Conservation (phyloP, 495 filamentous ascomycete genomes). For the Penicillium silybi region DNA sequence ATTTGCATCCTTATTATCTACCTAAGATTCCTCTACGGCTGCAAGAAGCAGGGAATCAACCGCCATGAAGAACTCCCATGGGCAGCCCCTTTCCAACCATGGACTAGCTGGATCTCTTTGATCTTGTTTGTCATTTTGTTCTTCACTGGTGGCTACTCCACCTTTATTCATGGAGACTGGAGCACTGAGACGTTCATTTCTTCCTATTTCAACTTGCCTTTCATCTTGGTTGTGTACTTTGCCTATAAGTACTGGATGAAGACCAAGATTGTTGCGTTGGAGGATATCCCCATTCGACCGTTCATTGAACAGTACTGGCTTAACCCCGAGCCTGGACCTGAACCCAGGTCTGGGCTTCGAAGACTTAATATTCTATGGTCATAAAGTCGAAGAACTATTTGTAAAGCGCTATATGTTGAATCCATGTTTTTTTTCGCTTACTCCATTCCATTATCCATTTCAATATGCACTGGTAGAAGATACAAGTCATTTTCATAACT, state of each 20-base stretch:
- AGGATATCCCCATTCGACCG: slow-evolving; percentile 38
- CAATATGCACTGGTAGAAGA: no score
- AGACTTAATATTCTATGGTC: slow-evolving; percentile 25
- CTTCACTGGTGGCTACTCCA: slow-evolving; percentile 25
- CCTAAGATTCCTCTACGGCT: slow-evolving; percentile 52
- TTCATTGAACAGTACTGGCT: slow-evolving; percentile 20
- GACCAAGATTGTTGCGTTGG: slow-evolving; percentile 50
- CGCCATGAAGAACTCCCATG: slow-evolving; percentile 44
- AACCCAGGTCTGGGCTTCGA: slow-evolving; percentile 10
- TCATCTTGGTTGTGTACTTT: slow-evolving; percentile 50
- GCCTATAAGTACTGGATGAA: slow-evolving; percentile 53
- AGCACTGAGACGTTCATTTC: slow-evolving; percentile 27
- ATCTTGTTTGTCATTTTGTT: slow-evolving; percentile 45
- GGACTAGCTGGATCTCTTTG: slow-evolving; percentile 43
- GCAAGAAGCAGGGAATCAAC: slow-evolving; percentile 42
- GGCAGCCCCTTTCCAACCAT: slow-evolving; percentile 48
- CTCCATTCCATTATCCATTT: no score
- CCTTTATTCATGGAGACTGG: slow-evolving; percentile 51
- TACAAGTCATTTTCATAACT: no score
- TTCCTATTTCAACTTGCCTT: slow-evolving; percentile 46
- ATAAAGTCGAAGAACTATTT: not conserved
- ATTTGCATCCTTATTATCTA: slow-evolving; percentile 49
- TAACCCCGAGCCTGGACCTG: slow-evolving; percentile 21
- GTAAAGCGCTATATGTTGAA: no score
- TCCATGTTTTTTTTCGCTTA: no score